phyloP scores from a whole-genome alignment of 495 filamentous ascomycete species.

The Hypoxylon intermedium region DNA sequence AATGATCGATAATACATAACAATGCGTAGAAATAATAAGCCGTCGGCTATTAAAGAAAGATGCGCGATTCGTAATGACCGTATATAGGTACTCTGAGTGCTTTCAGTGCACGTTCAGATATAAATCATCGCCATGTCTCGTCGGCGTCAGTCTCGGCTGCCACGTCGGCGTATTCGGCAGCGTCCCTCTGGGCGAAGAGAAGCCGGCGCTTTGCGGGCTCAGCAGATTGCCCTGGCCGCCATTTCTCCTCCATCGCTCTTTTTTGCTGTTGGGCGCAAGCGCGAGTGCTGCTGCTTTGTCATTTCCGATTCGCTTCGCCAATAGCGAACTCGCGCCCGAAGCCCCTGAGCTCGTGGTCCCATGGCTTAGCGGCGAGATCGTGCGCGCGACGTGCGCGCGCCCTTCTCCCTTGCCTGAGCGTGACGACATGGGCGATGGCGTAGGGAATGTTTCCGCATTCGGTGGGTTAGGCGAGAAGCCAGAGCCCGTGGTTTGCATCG shows the following conservation, averaged over 20 bases:
- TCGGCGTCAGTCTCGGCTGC: slow-evolving; percentile 54
- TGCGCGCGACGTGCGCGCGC: slow-evolving; percentile 14
- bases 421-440: slow-evolving; percentile 25
- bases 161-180: slow-evolving; percentile 58
- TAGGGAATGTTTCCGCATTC: slow-evolving; percentile 25
- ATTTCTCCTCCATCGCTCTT: slow-evolving; percentile 26
- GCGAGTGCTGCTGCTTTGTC: slow-evolving; percentile 53
- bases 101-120: slow-evolving; percentile 50
- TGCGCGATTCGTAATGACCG: not conserved
- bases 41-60: slow-evolving; percentile 5
- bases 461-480: slow-evolving; percentile 31
- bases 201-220: slow-evolving; percentile 24
- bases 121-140: slow-evolving; percentile 51
- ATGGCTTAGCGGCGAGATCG: slow-evolving; percentile 28
- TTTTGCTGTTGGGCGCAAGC: slow-evolving; percentile 38
- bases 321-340: slow-evolving; percentile 44
- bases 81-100: not conserved
- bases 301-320: slow-evolving; percentile 58
- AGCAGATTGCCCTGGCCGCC: slow-evolving; percentile 20
- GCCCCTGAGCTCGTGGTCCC: slow-evolving; percentile 31
- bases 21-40: not conserved
- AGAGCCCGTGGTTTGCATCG: slow-evolving; percentile 26
- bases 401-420: slow-evolving; percentile 8
- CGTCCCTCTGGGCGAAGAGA: slow-evolving; percentile 28
- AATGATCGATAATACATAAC: slow-evolving; percentile 5